These are phyloP conservation scores for Musa troglodytarum DNA, from an alignment of 176 grass and related monocot genomes.

Conservation along the genomic window DNA sequence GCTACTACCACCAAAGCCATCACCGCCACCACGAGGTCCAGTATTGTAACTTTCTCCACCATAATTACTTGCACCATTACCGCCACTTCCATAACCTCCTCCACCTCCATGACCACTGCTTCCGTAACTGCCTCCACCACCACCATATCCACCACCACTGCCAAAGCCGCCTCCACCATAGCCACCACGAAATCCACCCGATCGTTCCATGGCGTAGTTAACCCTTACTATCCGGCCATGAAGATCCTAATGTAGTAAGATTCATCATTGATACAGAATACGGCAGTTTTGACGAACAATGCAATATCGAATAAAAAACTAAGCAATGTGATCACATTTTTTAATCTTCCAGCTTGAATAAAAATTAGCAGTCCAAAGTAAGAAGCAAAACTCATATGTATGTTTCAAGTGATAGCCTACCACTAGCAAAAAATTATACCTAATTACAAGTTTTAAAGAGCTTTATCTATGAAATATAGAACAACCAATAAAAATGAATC, in stretches of 20 bases:
- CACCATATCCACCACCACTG: slow-evolving; percentile 1
- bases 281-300: background rate
- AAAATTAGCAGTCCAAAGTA: slow-evolving; percentile 7
- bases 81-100: slow-evolving; percentile 20
- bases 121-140: slow-evolving; percentile 8
- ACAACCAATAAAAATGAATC: no score
- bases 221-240: slow-evolving; percentile 68
- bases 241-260: slow-evolving; percentile 37
- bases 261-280: background rate
- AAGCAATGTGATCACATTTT: background rate
- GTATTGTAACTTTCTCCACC: background rate
- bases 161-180: slow-evolving; percentile 8
- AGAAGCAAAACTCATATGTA: no score
- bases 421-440: background rate
- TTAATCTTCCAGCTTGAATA: no score
- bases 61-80: slow-evolving; percentile 1
- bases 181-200: slow-evolving; percentile 4
- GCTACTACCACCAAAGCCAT: slow-evolving; percentile 11
- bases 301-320: background rate
- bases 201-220: slow-evolving; percentile 43
- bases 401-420: background rate
- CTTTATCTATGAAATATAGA: no score
- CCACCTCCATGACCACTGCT: slow-evolving; percentile 1
- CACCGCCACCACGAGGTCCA: background rate
- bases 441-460: no score